phyloP scores from a whole-genome alignment of 2,329 filamentous ascomycete species.

The Anthostomella pinea region DNA sequence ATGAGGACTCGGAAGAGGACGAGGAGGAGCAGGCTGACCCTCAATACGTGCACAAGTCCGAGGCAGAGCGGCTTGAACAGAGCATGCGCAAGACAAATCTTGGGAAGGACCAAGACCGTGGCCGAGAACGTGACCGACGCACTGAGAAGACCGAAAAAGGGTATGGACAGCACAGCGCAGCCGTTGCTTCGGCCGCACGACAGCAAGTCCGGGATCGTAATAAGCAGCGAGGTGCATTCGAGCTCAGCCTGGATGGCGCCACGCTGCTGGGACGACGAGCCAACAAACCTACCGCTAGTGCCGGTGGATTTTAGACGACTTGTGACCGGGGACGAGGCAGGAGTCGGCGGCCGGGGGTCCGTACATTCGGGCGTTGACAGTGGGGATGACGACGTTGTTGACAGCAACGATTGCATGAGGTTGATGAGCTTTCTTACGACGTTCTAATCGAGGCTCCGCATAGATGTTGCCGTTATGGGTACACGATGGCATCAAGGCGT shows the following conservation, averaged over 20 bases:
- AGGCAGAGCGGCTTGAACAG: constrained; percentile 70
- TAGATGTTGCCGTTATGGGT: constrained; percentile 12
- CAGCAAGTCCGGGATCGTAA: constrained; percentile 69
- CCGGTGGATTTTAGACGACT: constrained; percentile 31
- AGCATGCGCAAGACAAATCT: constrained; percentile 80
- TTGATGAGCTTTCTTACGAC: constrained; percentile 6
- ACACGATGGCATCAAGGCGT: constrained; percentile 17
- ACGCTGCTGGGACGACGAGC: constrained; percentile 76
- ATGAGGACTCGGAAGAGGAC: constrained; percentile 65
- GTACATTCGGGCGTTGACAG: constrained; percentile 3
- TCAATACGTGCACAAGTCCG: constrained; percentile 42
- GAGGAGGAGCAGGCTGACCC: constrained; percentile 56
- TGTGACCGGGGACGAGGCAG: too few species aligned
- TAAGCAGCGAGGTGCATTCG: constrained; percentile 77
- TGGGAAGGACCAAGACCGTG: constrained; percentile 52
- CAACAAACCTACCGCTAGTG: constrained; percentile 50
- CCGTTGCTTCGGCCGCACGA: constrained; percentile 79
- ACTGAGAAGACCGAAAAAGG: constrained; percentile 48
- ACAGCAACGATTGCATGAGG: constrained; percentile 13
- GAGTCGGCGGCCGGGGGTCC: too few species aligned
- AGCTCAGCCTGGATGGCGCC: constrained; percentile 86
- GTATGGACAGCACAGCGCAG: constrained; percentile 85
- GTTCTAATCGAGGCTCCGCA: constrained; percentile 11
- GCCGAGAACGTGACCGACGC: constrained; percentile 49
- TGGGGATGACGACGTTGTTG: constrained; percentile 2